phyloP scores from a whole-genome alignment of 2,329 filamentous ascomycete species.

The Nothophoma quercina region DNA sequence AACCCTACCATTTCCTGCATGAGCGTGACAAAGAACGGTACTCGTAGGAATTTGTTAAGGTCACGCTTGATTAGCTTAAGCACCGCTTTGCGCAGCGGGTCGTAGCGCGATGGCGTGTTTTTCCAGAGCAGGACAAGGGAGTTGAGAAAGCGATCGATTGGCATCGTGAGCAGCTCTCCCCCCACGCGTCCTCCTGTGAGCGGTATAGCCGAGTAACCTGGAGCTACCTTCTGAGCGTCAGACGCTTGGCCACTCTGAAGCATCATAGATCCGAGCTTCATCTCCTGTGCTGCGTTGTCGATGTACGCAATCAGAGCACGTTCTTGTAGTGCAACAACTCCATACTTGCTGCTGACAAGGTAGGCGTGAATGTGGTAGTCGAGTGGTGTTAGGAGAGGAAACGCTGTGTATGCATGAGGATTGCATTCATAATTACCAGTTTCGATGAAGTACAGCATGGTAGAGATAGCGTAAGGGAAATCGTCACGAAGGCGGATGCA shows the following conservation, averaged over 20 bases:
- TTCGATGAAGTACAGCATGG: slow-evolving; percentile 31
- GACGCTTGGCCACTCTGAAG: background rate
- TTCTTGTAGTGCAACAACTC: slow-evolving; percentile 17
- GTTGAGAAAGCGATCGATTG: slow-evolving; percentile 26
- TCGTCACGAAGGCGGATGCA: slow-evolving; percentile 31
- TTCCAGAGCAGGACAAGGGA: slow-evolving; percentile 33
- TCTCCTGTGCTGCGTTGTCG: slow-evolving; percentile 13
- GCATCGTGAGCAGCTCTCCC: background rate
- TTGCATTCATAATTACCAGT: slow-evolving; percentile 29
- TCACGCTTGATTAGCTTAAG: slow-evolving; percentile 28
- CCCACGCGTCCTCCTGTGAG: background rate
- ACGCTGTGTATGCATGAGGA: slow-evolving; percentile 5
- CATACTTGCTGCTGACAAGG: slow-evolving; percentile 31
- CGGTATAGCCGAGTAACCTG: background rate
- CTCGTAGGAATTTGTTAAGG: slow-evolving; percentile 19
- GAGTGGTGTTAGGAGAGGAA: slow-evolving; percentile 28
- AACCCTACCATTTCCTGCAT: slow-evolving; percentile 24
- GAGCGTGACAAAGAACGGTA: slow-evolving; percentile 26
- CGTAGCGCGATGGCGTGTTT: slow-evolving; percentile 23
- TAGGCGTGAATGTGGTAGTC: slow-evolving; percentile 40
- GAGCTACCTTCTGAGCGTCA: background rate
- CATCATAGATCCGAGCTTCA: slow-evolving; percentile 9
- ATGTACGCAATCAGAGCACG: slow-evolving; percentile 25
- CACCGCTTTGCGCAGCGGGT: slow-evolving; percentile 24
- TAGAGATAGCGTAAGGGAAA: slow-evolving; percentile 29